Conservation (phyloP, 2,329 filamentous ascomycete species). For the Botryotinia convoluta region DNA sequence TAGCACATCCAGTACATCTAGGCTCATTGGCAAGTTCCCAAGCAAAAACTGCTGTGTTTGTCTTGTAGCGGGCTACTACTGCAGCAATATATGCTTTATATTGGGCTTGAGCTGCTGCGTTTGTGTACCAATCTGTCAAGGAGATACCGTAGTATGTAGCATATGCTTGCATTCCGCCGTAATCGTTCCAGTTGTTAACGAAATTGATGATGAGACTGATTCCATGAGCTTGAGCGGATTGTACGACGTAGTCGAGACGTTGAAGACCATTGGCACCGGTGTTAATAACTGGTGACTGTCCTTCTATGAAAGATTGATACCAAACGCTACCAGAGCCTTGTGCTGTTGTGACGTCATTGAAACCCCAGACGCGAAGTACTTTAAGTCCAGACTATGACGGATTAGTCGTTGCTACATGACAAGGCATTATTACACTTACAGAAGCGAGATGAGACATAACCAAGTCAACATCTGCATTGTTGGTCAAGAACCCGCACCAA, state of each 20-base stretch:
- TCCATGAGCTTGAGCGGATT: constrained; percentile 55
- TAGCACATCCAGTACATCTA: constrained; percentile 59
- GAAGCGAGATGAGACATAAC: constrained; percentile 47
- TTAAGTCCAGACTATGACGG: constrained; percentile 49
- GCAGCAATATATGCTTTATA: constrained; percentile 59
- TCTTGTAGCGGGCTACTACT: constrained; percentile 58
- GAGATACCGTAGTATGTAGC: constrained; percentile 52
- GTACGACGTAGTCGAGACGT: constrained; percentile 63
- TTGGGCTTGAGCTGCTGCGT: constrained; percentile 50
- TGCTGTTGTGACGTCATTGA: constrained; percentile 53
- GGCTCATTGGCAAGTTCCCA: constrained; percentile 71
- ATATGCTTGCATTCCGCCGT: constrained; percentile 62
- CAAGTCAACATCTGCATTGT: constrained; percentile 54
- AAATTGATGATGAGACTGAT: constrained; percentile 65
- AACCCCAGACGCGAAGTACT: constrained; percentile 61
- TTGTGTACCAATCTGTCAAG: constrained; percentile 53
- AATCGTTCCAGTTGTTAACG: constrained; percentile 69
- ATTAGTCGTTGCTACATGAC: neutral
- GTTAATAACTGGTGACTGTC: constrained; percentile 57
- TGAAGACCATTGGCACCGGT: constrained; percentile 61
- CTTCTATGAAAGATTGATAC: constrained; percentile 44
- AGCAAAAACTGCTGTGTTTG: constrained; percentile 59
- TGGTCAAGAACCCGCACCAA: constrained; percentile 53
- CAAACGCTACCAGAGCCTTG: constrained; percentile 44
- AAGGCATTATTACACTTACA: constrained; percentile 20